Base-by-base conservation (phyloP, 1,284 basidiomycete genomes). In the Ganoderma multipileum region DNA sequence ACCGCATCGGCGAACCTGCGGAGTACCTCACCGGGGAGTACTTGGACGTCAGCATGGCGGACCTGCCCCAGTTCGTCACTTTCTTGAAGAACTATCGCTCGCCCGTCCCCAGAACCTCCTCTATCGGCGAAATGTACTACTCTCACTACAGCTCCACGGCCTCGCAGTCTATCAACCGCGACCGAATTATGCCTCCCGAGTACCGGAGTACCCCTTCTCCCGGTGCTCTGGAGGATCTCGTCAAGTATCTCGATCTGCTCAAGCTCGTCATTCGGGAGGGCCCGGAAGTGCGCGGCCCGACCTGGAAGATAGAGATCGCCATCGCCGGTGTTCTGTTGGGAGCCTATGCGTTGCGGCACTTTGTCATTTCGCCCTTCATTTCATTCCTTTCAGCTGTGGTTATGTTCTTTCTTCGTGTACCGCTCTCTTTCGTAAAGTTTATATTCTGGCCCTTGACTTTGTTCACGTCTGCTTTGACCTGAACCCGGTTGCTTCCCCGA, bases 1-100 rank as follows among this genome's bases (percentile, higher is more conserved):
- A 59, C 59, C 64, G 70, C 38, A 52, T 42, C 14, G 38, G 62
- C 54, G 67, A 68, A 58, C 64, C 67, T 8, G 55, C 52, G 3
- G 44, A n/a, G 16, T 16, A 12, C 41, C 1, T 52, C 28, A 67
- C 66, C n/a, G n/a, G n/a, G 36, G 67, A 67, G 42, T 71, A 61
- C 65, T 28, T 61, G 52, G 70, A 71, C 47, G 70, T 71, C 28
- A 41, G 11, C 23, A 42, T 50, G 42, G 47, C n/a, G 58, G 70
- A 71, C 30, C 36, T 71, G 7, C 36, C 62, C 28, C 52, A 54
- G 57, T 68, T 68, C 63, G 30, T 39, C 12, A 28, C 18, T n/a
- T 66, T 61, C 47, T 44, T 68, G 41, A 59, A 58, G 14, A 20
- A 26, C 8, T 50, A 63, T 33, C 64, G 57, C 14, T 30, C 14